Evolutionary conservation across 2,329 filamentous ascomycete species (phyloP).

Genomic region (Didymella segeticola): DNA sequence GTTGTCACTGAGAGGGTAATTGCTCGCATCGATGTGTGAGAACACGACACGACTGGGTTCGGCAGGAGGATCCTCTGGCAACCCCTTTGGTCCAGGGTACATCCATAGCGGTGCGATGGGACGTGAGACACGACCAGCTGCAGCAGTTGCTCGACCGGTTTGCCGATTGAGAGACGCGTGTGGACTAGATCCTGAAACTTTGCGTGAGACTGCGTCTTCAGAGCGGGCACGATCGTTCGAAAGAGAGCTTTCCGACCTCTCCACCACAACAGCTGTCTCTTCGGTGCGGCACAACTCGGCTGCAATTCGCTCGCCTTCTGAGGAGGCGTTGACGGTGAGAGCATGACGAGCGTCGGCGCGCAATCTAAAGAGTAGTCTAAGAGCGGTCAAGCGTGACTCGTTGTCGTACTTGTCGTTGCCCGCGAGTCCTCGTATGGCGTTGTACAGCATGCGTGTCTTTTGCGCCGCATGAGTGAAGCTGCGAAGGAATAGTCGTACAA

Average conservation of each 20-base stretch:
- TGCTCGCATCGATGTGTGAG: slow-evolving; percentile 53
- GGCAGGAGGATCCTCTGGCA: slow-evolving; percentile 61
- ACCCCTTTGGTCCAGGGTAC: slow-evolving; percentile 60
- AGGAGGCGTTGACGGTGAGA: slow-evolving; percentile 72
- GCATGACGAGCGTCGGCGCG: slow-evolving; percentile 81
- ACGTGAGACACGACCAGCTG: slow-evolving; percentile 38
- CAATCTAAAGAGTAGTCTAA: slow-evolving; percentile 71
- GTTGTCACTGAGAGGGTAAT: slow-evolving; percentile 43
- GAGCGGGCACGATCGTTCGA: slow-evolving; percentile 27
- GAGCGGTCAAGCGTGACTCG: slow-evolving; percentile 48
- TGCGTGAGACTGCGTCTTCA: slow-evolving; percentile 43
- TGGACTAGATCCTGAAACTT: slow-evolving; percentile 38
- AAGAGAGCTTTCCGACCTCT: slow-evolving; percentile 51
- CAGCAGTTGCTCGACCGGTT: slow-evolving; percentile 30
- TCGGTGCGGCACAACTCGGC: slow-evolving; percentile 71
- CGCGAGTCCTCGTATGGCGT: slow-evolving; percentile 44
- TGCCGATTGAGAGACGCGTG: slow-evolving; percentile 43
- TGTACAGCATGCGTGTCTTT: slow-evolving; percentile 63
- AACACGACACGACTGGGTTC: slow-evolving; percentile 59
- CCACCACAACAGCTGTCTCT: slow-evolving; percentile 57
- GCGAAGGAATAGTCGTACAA: slow-evolving; percentile 78
- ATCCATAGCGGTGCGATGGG: slow-evolving; percentile 60
- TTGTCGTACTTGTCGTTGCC: slow-evolving; percentile 39
- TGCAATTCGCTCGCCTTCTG: slow-evolving; percentile 77
- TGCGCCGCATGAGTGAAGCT: slow-evolving; percentile 70